Conservation (phyloP, 768 basidiomycete genomes). For the Rhodosporidiobolus sp. region DNA sequence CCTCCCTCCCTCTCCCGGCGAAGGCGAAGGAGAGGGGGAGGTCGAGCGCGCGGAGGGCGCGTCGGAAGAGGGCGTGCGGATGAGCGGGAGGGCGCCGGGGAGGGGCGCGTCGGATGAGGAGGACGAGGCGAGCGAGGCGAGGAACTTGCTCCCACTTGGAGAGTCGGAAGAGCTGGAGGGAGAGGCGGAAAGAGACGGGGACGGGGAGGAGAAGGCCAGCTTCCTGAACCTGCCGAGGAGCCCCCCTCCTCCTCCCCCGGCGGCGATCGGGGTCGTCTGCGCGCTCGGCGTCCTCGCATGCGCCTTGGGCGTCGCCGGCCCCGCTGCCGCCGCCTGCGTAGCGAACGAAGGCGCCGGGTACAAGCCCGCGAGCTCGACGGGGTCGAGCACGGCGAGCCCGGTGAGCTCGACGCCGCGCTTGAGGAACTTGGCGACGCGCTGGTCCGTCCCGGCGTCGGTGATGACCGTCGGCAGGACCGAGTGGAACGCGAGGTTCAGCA, state of each 20-base stretch:
- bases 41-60: neutral
- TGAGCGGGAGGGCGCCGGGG: constrained; percentile 20
- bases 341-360: neutral
- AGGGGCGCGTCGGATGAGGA: constrained; percentile 8
- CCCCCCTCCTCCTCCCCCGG: neutral
- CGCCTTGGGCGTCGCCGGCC: neutral
- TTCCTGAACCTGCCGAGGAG: constrained; percentile 27
- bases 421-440: constrained; percentile 73
- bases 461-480: constrained; percentile 81
- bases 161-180: neutral
- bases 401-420: constrained; percentile 69
- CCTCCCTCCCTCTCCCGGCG: neutral
- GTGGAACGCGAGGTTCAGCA: constrained; percentile 84
- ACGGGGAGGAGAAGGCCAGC: constrained; percentile 4
- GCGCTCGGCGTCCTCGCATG: neutral
- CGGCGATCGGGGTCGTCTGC: neutral
- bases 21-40: neutral
- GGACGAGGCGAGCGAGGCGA: constrained; percentile 14
- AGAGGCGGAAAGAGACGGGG: neutral
- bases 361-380: constrained; percentile 56
- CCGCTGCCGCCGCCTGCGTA: neutral
- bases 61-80: constrained; percentile 30
- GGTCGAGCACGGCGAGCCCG: constrained; percentile 72
- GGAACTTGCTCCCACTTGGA: constrained; percentile 10
- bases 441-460: constrained; percentile 82